Percentiles rank a stretch among this genome's conserved stretches.
These are phyloP conservation scores for Aspergillus heteromorphus DNA, from an alignment of 495 filamentous ascomycete genomes.

Conservation along the genomic window DNA sequence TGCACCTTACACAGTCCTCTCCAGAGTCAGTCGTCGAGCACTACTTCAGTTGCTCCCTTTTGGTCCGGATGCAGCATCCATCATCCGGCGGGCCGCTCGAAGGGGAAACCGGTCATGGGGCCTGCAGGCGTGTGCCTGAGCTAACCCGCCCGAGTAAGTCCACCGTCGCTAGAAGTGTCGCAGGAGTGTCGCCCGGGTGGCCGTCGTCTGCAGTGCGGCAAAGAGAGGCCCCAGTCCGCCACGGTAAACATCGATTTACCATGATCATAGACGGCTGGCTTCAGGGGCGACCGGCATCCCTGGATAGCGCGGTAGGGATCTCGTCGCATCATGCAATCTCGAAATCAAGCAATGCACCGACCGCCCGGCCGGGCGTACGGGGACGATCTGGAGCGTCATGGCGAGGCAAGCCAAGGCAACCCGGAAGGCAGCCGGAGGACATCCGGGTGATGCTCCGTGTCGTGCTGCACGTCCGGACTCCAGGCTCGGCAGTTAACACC, in stretches of 20 bases:
- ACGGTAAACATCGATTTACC: too few relatives aligned
- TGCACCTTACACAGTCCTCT: too few relatives aligned
- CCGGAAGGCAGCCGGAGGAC: not conserved
- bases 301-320: not conserved
- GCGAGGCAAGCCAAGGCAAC: not conserved
- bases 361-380: not conserved
- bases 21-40: not conserved
- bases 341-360: not conserved
- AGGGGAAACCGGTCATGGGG: not conserved
- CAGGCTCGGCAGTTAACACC: not conserved
- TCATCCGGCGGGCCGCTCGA: slow-evolving; percentile 6
- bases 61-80: slow-evolving; percentile 8
- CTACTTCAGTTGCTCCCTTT: too few relatives aligned
- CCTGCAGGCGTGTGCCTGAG: slow-evolving; percentile 8
- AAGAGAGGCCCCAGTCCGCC: not conserved
- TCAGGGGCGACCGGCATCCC: not conserved
- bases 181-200: too few relatives aligned
- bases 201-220: not conserved
- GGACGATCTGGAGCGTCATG: not conserved
- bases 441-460: not conserved
- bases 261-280: too few relatives aligned
- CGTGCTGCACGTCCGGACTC: not conserved
- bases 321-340: not conserved
- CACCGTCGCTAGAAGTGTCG: slow-evolving; percentile 1
- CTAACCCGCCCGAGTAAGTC: slow-evolving; percentile 4